Evolutionary conservation across 805 yeast species (phyloP).

Genomic region (Myxozyma geophila): DNA sequence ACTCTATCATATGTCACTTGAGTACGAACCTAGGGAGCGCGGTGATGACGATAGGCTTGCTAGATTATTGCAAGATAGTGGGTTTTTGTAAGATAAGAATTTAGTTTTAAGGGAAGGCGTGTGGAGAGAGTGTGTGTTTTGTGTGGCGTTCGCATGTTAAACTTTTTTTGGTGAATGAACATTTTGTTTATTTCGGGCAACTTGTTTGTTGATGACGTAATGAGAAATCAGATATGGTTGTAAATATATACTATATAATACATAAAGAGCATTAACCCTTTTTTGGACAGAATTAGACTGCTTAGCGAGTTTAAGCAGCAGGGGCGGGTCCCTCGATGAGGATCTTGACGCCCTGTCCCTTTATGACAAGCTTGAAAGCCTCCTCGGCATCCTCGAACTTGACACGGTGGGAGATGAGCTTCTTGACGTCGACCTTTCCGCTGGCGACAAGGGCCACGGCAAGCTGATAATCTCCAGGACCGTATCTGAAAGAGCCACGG

Average conservation of each 20-base stretch:
- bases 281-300: neutral
- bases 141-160: neutral
- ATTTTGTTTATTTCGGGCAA: neutral
- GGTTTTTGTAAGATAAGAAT: conserved; percentile 36
- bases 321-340: conserved; percentile 74
- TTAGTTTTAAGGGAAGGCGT: neutral
- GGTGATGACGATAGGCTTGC: conserved; percentile 40
- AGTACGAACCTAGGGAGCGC: conserved; percentile 63
- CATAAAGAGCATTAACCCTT: neutral
- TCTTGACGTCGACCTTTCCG: conserved; percentile 68
- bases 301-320: neutral
- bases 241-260: neutral
- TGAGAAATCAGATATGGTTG: neutral
- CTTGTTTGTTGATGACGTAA: neutral
- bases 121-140: neutral
- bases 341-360: conserved; percentile 75
- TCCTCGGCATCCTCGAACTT: conserved; percentile 71
- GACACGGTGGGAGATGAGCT: conserved; percentile 74
- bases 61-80: conserved; percentile 44
- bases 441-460: conserved; percentile 68
- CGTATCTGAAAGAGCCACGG: conserved; percentile 81
- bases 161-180: too few relatives aligned
- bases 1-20: conserved; percentile 74
- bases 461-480: conserved; percentile 72
- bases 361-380: conserved; percentile 73